These are phyloP conservation scores for Naganishia kalamii DNA, from an alignment of 768 basidiomycete genomes.

Conservation along the genomic window DNA sequence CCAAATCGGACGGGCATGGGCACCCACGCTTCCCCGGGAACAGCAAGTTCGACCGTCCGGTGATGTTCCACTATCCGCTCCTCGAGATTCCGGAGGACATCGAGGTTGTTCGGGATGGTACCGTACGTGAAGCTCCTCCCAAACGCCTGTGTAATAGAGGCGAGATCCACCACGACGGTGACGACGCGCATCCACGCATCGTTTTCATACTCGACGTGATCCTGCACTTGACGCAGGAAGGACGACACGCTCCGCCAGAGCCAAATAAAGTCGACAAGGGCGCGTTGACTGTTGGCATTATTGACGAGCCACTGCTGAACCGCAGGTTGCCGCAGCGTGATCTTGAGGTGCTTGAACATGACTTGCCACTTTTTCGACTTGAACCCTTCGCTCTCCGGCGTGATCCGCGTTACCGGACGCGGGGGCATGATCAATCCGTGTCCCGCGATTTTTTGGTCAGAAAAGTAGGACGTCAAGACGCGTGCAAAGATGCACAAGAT, in stretches of 20 bases:
- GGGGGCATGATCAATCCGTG: conserved; percentile 54
- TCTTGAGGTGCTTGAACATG: conserved; percentile 64
- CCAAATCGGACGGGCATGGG: not conserved
- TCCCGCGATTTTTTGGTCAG: conserved; percentile 67
- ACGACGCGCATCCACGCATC: conserved; percentile 97
- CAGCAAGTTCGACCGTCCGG: not conserved
- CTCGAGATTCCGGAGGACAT: not conserved
- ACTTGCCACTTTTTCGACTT: conserved; percentile 94
- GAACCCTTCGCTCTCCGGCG: conserved; percentile 81
- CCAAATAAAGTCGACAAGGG: conserved; percentile 70
- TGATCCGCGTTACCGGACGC: conserved; percentile 50
- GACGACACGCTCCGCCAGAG: conserved; percentile 92
- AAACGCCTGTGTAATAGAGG: conserved; percentile 85
- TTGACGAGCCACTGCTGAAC: conserved; percentile 73
- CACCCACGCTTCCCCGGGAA: not conserved
- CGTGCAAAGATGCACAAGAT: conserved; percentile 61
- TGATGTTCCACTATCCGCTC: conserved; percentile 4
- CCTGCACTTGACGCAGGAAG: conserved; percentile 70
- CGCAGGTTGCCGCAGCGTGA: conserved; percentile 58
- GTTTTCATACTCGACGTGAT: conserved; percentile 91
- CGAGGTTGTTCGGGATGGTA: not conserved
- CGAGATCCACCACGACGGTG: conserved; percentile 83
- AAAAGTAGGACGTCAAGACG: conserved; percentile 83
- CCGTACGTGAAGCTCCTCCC: conserved; percentile 79
- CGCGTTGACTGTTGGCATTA: conserved; percentile 60